phyloP scores from a whole-genome alignment of 257 asterid genomes.

The Thymus mandschuricus region DNA sequence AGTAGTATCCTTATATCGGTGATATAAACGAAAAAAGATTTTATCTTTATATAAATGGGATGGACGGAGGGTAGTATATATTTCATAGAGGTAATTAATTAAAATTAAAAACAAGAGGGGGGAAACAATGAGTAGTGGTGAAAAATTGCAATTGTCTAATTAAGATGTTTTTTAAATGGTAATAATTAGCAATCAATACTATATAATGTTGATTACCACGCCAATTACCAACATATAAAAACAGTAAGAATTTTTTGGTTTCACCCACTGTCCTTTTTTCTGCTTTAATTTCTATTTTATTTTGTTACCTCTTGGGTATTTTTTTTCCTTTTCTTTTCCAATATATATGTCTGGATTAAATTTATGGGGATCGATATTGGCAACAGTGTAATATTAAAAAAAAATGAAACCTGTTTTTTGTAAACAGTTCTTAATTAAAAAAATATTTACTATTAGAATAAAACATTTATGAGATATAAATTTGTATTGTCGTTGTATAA shows the following conservation, averaged over 20 bases:
- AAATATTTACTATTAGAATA: too few relatives aligned
- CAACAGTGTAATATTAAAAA: not conserved
- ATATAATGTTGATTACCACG: not conserved
- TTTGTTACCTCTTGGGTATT: not conserved
- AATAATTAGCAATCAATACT: too few relatives aligned
- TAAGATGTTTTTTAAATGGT: not conserved
- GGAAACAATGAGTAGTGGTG: too few relatives aligned
- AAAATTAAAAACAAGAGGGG: too few relatives aligned
- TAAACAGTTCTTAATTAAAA: not conserved
- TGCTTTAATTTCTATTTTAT: not conserved
- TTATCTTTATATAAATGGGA: too few relatives aligned
- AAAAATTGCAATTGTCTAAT: not conserved
- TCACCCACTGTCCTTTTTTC: not conserved
- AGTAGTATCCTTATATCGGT: too few relatives aligned
- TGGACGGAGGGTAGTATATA: too few relatives aligned
- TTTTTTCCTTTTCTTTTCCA: not conserved
- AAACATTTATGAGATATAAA: not conserved
- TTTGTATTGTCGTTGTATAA: not conserved
- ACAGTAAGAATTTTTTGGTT: not conserved
- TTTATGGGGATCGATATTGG: not conserved
- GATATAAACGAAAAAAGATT: too few relatives aligned
- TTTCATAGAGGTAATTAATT: too few relatives aligned
- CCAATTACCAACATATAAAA: not conserved
- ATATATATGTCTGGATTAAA: not conserved
- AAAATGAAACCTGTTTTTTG: not conserved